Base-by-base conservation (phyloP, 2,329 filamentous ascomycete genomes). In the Aspergillus vadensis region DNA sequence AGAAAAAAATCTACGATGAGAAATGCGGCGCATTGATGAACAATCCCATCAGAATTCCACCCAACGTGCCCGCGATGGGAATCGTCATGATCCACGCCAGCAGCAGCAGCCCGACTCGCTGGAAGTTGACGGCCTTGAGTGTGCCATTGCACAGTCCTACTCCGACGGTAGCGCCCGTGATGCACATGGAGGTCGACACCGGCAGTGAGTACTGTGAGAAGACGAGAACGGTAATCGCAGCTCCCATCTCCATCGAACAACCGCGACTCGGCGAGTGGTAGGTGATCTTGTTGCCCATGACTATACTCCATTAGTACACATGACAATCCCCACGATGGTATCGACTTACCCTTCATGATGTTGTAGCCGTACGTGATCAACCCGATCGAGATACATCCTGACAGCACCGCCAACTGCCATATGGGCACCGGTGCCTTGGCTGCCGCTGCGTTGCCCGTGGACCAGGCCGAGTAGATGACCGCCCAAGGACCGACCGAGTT, bases 241-340 rank as follows among this genome's bases (percentile, higher is more conserved):
- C 89, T 50, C 90, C 90, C 84, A 92, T 85, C 73, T 92, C 90
- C 89, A 92, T 92, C 54, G 88, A 91, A 68, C 80, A 90, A 55
- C 76, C 82, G 68, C 83, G 72, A 65, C 75, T 80, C 4, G 83
- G 83, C 3, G 83, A 85, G 74, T 90, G 88, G 76, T 89, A 89
- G 60, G 88, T 91, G 74, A 91, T 87, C 77, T 90, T 90, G 82
- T 92, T 92, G 56, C 90, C 90, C 89, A 92, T 91, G 76, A 90
- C 87, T 87, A 65, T 64, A 55, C 70, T 62, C 39, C 32, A 57
- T 66, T 61, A 69, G 64, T 63, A 21, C 64, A 59, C 15, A 17
- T 27, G 8, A 10, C n/a, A 7, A 23, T 17, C 7, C 27, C 27
- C 3, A 15, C n/a, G 38, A 3, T n/a, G 10, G 65, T 5, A 9